Evolutionary conservation across 352 stramenopile genomes (phyloP).

Genomic region (Globisporangium abappressorium): DNA sequence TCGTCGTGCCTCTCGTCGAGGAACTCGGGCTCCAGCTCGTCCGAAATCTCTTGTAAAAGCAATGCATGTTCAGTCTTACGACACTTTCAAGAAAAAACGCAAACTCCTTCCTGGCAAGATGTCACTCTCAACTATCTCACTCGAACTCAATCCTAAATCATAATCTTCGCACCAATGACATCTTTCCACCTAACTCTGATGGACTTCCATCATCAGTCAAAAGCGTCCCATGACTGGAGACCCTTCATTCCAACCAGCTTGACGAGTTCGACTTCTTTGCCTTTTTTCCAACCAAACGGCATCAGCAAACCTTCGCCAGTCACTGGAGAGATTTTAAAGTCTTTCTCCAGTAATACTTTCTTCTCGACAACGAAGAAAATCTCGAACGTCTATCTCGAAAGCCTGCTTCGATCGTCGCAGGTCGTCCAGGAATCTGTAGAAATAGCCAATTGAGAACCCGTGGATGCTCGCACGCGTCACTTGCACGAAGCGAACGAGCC

Average conservation of each 20-base stretch:
- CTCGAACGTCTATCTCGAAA: not conserved
- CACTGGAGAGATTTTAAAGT: not conserved
- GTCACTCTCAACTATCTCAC: too few species aligned
- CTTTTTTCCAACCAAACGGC: not conserved
- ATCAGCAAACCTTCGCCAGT: not conserved
- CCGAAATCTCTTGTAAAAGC: too few species aligned
- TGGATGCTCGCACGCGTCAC: not conserved
- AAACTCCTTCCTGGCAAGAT: too few species aligned
- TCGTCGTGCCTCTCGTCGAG: too few species aligned
- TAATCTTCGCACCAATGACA: too few species aligned
- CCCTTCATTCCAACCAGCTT: not conserved
- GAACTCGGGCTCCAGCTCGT: too few species aligned
- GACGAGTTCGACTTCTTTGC: not conserved
- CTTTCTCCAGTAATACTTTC: not conserved
- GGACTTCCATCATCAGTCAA: not conserved
- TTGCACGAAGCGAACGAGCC: not conserved
- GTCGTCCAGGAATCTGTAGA: not conserved
- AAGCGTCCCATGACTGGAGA: not conserved
- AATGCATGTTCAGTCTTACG: too few species aligned
- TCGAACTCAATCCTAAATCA: too few species aligned
- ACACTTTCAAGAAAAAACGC: too few species aligned
- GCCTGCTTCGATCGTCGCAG: not conserved
- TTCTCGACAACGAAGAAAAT: slow-evolving; percentile 1
- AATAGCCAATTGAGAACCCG: not conserved
- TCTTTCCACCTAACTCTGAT: too few species aligned